phyloP scores from a whole-genome alignment of 768 basidiomycete species.

The Psilocybe cubensis region DNA sequence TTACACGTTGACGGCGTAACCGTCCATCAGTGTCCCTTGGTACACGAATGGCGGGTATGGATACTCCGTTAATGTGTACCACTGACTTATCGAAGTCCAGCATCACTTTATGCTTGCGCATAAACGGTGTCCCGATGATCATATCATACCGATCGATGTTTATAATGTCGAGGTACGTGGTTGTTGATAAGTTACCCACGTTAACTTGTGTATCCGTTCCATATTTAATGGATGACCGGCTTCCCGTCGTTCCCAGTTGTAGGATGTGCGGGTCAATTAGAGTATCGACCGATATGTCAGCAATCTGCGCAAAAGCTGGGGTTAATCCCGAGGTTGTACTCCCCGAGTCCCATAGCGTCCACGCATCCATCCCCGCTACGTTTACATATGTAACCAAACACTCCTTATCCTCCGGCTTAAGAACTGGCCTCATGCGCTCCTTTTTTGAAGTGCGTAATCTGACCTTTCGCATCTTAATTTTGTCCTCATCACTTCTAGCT shows the following conservation, averaged over 20 bases:
- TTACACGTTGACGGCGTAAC: not conserved
- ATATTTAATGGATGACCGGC: slow-evolving; percentile 31
- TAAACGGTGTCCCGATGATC: slow-evolving; percentile 39
- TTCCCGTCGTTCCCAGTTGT: slow-evolving; percentile 35
- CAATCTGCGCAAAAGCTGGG: slow-evolving; percentile 17
- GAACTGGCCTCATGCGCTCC: not conserved
- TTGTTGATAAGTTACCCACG: not conserved
- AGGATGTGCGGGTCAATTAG: slow-evolving; percentile 21
- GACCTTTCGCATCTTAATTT: not conserved
- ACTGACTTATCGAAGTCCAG: slow-evolving; percentile 27
- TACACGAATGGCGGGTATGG: not conserved
- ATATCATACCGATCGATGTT: slow-evolving; percentile 40
- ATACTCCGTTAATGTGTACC: slow-evolving; percentile 11
- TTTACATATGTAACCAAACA: slow-evolving; percentile 15
- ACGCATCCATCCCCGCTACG: slow-evolving; percentile 13
- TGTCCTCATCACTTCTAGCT: not conserved
- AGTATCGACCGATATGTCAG: slow-evolving; percentile 10
- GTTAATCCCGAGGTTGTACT: slow-evolving; percentile 24
- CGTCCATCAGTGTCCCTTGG: not conserved
- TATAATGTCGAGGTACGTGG: slow-evolving; percentile 33
- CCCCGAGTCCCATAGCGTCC: slow-evolving; percentile 26
- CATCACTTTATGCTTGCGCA: slow-evolving; percentile 22
- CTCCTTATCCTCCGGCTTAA: slow-evolving; percentile 13
- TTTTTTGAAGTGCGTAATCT: not conserved
- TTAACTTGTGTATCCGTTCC: slow-evolving; percentile 19